Evolutionary conservation across 2,329 filamentous ascomycete species (phyloP), one percentile per base, ranked within the genome.

Genomic region (Fusarium sp.): DNA sequence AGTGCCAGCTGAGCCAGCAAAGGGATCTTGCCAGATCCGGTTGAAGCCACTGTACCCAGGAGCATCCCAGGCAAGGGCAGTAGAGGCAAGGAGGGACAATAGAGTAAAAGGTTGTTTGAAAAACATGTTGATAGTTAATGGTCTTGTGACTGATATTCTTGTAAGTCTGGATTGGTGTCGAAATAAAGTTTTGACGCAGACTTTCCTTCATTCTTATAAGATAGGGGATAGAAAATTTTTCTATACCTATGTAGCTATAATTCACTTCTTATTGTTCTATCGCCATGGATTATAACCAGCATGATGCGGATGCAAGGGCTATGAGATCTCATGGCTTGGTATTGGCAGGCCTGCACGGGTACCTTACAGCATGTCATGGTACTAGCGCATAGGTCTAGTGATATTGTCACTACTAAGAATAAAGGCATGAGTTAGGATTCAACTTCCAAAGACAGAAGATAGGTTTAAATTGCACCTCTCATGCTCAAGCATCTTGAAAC

Each of bases 1-100:
- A 7, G 70, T 62, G 8, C 81, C 83, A 2, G 75, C 71, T 3
- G 75, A 37, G 3, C 83, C 83, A n/a, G 71, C 35, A 64, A 86
- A 86, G 6, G 63, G 75, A 42, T 85, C 83, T 37, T 78, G 72
- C 82, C 83, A 86, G 47, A 81, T 57, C 2, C 78, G 69, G 9
- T 68, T 78, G 70, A 79, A 81, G 15, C 82, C 82, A 11, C 72
- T 52, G 45, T 83, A 78, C 11, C 58, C 60, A 0, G 83, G 83
- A 1, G 79, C 71, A 15, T 71, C 58, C 69, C 66, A 71, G 9
- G 69, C 69, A 11, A 67, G 33, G 10, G 36, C 18, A 1, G 23
- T 33, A 2, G 35, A 27, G 6, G 58, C 35, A 2, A 46, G 29
- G 0, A 40, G 35, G 1, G 40, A 13, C 0, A 62, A 14, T 13